These are phyloP conservation scores for Cucumis hystrix DNA, from an alignment of 306 rosid species.

Conservation along the genomic window DNA sequence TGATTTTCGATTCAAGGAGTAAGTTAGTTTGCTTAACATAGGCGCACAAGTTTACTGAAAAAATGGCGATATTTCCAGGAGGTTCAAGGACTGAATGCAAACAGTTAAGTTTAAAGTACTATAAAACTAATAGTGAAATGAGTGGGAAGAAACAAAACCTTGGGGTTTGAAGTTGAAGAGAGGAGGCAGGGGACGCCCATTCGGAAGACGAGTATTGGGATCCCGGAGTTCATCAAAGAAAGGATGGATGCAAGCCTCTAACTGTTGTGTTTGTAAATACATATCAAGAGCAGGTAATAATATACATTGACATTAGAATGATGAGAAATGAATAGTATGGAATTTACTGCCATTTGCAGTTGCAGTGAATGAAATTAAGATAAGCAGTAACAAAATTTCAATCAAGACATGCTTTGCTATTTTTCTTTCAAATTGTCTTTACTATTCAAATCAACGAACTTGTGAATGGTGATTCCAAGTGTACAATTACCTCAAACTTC, in stretches of 20 bases:
- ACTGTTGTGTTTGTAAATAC: conserved; percentile 14
- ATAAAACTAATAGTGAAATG: background rate
- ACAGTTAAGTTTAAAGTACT: background rate
- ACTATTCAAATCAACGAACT: too few relatives aligned
- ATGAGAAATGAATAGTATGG: background rate
- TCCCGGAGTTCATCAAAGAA: conserved; percentile 62
- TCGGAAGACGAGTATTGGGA: conserved; percentile 42
- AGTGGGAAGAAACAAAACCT: conserved; percentile 19
- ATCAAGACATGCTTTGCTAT: too few relatives aligned
- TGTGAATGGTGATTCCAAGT: too few relatives aligned
- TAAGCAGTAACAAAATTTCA: too few relatives aligned
- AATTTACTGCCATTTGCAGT: background rate
- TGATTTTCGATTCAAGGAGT: background rate
- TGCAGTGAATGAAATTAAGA: background rate
- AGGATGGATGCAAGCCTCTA: conserved; percentile 47
- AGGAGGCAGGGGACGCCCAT: conserved; percentile 51
- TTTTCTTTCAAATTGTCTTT: too few relatives aligned
- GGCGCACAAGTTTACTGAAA: background rate
- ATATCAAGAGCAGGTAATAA: background rate
- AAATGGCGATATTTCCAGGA: background rate
- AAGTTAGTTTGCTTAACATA: background rate
- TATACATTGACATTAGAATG: background rate
- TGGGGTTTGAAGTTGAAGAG: conserved; percentile 62
- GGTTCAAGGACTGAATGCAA: background rate
- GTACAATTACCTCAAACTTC: too few relatives aligned